phyloP scores from a whole-genome alignment of 2,329 filamentous ascomycete species.

The Penicillium sp. region DNA sequence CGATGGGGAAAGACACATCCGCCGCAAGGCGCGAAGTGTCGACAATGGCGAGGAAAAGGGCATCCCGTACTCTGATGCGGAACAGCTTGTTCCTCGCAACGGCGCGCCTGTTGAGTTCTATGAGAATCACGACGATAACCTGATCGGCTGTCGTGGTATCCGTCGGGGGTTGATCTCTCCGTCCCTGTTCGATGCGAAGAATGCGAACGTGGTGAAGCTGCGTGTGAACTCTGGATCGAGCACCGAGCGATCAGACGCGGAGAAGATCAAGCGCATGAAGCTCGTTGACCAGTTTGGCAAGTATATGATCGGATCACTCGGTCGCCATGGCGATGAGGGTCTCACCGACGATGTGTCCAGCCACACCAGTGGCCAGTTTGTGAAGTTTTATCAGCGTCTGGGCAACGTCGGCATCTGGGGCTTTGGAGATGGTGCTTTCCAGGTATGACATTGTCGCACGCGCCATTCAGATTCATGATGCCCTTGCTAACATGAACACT shows the following conservation, averaged over 20 bases:
- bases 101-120: slow-evolving; percentile 49
- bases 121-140: slow-evolving; percentile 42
- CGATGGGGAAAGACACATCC: slow-evolving; percentile 47
- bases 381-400: slow-evolving; percentile 52
- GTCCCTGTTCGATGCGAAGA: slow-evolving; percentile 40
- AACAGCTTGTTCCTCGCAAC: slow-evolving; percentile 45
- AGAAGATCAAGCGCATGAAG: slow-evolving; percentile 50
- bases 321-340: slow-evolving; percentile 40
- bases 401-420: slow-evolving; percentile 55
- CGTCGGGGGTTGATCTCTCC: slow-evolving; percentile 42
- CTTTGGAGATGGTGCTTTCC: slow-evolving; percentile 50
- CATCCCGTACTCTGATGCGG: slow-evolving; percentile 39
- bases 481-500: background rate
- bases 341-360: slow-evolving; percentile 26
- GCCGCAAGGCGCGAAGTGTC: slow-evolving; percentile 43
- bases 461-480: background rate
- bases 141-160: slow-evolving; percentile 37
- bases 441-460: background rate
- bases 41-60: slow-evolving; percentile 29
- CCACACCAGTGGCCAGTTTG: slow-evolving; percentile 38
- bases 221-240: slow-evolving; percentile 34
- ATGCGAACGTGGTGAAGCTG: slow-evolving; percentile 33
- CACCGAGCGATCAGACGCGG: slow-evolving; percentile 40
- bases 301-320: slow-evolving; percentile 51
- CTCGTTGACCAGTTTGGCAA: slow-evolving; percentile 52